Conservation (phyloP, 306 rosid genomes). For the Senna tora region DNA sequence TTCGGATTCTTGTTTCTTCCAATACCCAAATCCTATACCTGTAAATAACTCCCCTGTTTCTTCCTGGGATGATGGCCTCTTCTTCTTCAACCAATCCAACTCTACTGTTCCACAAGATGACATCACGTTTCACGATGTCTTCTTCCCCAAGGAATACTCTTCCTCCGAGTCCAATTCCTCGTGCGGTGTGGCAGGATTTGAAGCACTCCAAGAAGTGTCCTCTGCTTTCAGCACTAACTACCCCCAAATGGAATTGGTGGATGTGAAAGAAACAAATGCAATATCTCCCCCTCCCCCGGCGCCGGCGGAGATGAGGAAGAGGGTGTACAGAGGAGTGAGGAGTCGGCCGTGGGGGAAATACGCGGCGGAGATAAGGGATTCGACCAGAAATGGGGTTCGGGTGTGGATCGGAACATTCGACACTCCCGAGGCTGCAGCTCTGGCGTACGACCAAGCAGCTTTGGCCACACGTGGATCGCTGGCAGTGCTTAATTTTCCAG, state of each 20-base stretch:
- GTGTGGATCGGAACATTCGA: constrained; percentile 97
- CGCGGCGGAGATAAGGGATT: constrained; percentile 90
- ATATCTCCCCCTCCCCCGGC: neutral
- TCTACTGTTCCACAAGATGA: neutral
- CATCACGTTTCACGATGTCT: neutral
- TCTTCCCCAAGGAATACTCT: constrained; percentile 7
- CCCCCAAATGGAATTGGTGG: neutral
- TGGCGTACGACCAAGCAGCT: constrained; percentile 93
- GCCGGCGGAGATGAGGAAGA: neutral
- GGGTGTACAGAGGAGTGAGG: constrained; percentile 66
- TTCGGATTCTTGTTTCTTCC: constrained; percentile 35
- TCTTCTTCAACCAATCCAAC: neutral
- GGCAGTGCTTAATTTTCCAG: constrained; percentile 78
- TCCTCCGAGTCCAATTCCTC: constrained; percentile 32
- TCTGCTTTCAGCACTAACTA: constrained; percentile 9
- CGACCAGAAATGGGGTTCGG: constrained; percentile 73
- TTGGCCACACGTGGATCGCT: constrained; percentile 57
- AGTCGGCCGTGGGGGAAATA: constrained; percentile 88
- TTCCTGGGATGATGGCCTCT: constrained; percentile 33
- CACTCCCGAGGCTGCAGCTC: constrained; percentile 79
- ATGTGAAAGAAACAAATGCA: neutral
- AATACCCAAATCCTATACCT: constrained; percentile 36
- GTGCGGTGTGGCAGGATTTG: neutral
- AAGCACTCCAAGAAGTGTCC: constrained; percentile 46
- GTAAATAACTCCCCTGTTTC: constrained; percentile 18